Percentiles rank a stretch among this genome's conserved stretches.
phyloP scores from a whole-genome alignment of 2,329 filamentous ascomycete genomes.

The Aspergillus calidoustus region DNA sequence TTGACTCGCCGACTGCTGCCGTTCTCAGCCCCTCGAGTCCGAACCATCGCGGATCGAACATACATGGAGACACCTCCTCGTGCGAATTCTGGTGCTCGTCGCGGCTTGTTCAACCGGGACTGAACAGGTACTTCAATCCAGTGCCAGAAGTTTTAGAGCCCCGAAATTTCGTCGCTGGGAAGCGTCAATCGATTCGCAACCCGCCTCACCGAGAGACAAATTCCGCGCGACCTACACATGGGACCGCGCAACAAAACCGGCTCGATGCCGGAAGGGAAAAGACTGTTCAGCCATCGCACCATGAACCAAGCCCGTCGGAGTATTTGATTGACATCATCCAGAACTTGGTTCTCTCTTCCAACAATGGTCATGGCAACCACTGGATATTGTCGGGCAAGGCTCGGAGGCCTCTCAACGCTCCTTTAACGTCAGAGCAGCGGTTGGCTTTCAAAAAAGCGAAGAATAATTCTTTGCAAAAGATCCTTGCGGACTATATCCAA shows the following conservation, averaged over 20 bases:
- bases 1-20: slow-evolving; percentile 12
- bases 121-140: slow-evolving; percentile 19
- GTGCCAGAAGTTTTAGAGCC: not conserved
- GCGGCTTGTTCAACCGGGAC: slow-evolving; percentile 19
- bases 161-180: not conserved
- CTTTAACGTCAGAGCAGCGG: slow-evolving; percentile 17
- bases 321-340: slow-evolving; percentile 37
- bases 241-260: not conserved
- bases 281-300: not conserved
- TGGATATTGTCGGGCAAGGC: slow-evolving; percentile 13
- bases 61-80: slow-evolving; percentile 7
- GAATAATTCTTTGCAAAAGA: slow-evolving; percentile 37
- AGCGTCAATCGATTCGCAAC: not conserved
- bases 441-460: slow-evolving; percentile 18
- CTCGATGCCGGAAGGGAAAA: not conserved
- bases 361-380: slow-evolving; percentile 4
- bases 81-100: slow-evolving; percentile 21
- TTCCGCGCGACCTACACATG: not conserved
- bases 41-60: not conserved
- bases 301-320: slow-evolving; percentile 33
- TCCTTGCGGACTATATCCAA: slow-evolving; percentile 45
- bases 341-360: slow-evolving; percentile 25
- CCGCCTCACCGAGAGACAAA: not conserved
- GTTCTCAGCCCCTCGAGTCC: slow-evolving; percentile 7
- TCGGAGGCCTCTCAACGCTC: slow-evolving; percentile 16